Evolutionary conservation across 23 red algal genomes (phyloP), one percentile per base, ranked within the genome.

Genomic region (Gracilariopsis chorda): DNA sequence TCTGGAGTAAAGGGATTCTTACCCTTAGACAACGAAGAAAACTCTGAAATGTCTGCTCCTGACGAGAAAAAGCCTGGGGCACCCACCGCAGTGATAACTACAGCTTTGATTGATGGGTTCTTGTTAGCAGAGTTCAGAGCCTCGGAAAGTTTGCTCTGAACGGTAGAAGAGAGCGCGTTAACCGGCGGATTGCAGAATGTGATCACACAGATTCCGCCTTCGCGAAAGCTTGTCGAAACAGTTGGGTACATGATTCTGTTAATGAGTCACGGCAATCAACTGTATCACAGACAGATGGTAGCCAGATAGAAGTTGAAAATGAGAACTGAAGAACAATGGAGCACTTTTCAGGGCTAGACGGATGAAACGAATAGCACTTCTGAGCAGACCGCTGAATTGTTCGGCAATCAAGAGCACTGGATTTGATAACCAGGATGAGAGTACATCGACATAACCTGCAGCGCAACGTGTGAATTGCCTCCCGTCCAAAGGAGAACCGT

Each of bases 21-120:
- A 10, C 40, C 79, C 7, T 62, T 33, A 28, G 82, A 63, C 28
- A 90, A 71, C 30, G 77, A 83, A 11, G 84, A 43, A 90, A 99
- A 99, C 89, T 99, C 92, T 47, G 88, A 71, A 42, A 99, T 88
- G 48, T 99, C 97, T 48, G 97, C 97, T 2, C 97, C 97, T 24
- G 84, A 86, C 12, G 97, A 99, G 78, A 99, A 99, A 69, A 95
- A 92, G 27, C 89, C 90, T 9, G 82, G 9, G 20, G 74, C 51
- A 24, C 70, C 77, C 6, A 49, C 53, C 28, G 55, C 92, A 35
- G 51, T 45, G 13, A 95, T 46, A 23, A 96, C 88, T 37, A 90
- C 69, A 4, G 80, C 94, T 40, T 44, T 51, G 28, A 72, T 80
- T 7, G 45, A 29, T 28, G 65, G 35, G 61, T 36, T 49, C 47